These are phyloP conservation scores for Bretziella fagacearum DNA, from an alignment of 2,329 filamentous ascomycete genomes.

Conservation along the genomic window DNA sequence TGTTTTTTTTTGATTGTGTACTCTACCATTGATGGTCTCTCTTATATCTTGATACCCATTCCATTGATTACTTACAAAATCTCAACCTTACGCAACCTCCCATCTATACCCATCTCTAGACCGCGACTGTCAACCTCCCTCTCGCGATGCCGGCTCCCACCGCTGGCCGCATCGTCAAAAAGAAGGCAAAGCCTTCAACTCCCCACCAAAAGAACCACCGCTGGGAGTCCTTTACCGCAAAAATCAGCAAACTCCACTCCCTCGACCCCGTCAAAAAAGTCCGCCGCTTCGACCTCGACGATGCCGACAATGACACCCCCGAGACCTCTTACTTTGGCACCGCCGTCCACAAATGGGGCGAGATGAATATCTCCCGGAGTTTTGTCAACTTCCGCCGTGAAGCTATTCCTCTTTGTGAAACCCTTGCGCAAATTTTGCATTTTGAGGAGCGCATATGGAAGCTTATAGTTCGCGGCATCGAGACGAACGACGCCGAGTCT, in stretches of 20 bases:
- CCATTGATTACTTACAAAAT: background rate
- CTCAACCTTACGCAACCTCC: background rate
- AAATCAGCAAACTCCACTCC: conserved; percentile 74
- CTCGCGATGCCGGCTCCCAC: conserved; percentile 39
- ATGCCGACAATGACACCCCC: conserved; percentile 52
- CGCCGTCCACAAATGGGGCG: conserved; percentile 72
- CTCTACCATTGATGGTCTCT: too few species aligned
- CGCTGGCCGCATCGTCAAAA: conserved; percentile 52
- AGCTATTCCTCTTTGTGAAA: conserved; percentile 66
- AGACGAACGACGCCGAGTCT: conserved; percentile 57
- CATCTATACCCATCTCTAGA: too few species aligned
- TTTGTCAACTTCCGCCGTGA: conserved; percentile 65
- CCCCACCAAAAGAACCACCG: conserved; percentile 66
- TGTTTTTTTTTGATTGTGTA: background rate
- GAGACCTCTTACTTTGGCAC: conserved; percentile 76
- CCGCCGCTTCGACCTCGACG: conserved; percentile 64
- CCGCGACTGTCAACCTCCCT: background rate
- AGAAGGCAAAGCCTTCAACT: conserved; percentile 53
- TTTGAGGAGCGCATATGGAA: conserved; percentile 76
- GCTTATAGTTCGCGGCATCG: conserved; percentile 57
- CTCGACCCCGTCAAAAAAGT: conserved; percentile 85
- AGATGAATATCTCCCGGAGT: conserved; percentile 71
- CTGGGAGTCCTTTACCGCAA: conserved; percentile 81
- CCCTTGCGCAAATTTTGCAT: conserved; percentile 78
- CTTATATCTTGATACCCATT: conserved; percentile 1